phyloP scores from a whole-genome alignment of 768 basidiomycete genomes.

The Lentinula edodes region DNA sequence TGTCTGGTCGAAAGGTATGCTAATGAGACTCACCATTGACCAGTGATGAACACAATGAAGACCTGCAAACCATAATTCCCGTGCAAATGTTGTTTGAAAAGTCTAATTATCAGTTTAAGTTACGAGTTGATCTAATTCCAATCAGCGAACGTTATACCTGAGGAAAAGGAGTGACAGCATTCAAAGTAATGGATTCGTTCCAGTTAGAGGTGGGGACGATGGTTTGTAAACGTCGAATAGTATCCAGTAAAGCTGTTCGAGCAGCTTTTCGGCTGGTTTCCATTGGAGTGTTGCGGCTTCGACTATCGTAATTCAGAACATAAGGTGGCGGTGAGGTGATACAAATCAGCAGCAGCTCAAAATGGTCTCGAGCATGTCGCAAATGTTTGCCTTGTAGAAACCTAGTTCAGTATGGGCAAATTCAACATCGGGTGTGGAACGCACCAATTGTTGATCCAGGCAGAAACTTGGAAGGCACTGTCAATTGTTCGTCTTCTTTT shows the following conservation, averaged over 20 bases:
- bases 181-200: slow-evolving; percentile 59
- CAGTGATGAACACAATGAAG: slow-evolving; percentile 88
- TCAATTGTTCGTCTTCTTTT: slow-evolving; percentile 64
- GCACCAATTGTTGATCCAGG: slow-evolving; percentile 87
- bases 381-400: slow-evolving; percentile 69
- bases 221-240: slow-evolving; percentile 51
- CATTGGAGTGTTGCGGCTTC: slow-evolving; percentile 80
- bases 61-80: slow-evolving; percentile 86
- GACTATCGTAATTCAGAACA: slow-evolving; percentile 69
- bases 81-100: slow-evolving; percentile 74
- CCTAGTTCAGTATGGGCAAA: background rate
- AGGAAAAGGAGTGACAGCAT: slow-evolving; percentile 75
- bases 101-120: slow-evolving; percentile 17
- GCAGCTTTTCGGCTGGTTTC: slow-evolving; percentile 63
- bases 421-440: slow-evolving; percentile 7
- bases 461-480: slow-evolving; percentile 60
- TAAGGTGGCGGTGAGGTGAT: slow-evolving; percentile 42
- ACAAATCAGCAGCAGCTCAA: slow-evolving; percentile 57
- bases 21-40: slow-evolving; percentile 64
- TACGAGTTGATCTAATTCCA: background rate
- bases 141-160: slow-evolving; percentile 27
- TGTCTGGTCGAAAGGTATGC: background rate
- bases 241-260: slow-evolving; percentile 45
- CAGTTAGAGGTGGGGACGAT: slow-evolving; percentile 43
- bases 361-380: slow-evolving; percentile 83